Conservation (phyloP, 2,329 filamentous ascomycete genomes). For the Phaeosphaeriaceae sp. region DNA sequence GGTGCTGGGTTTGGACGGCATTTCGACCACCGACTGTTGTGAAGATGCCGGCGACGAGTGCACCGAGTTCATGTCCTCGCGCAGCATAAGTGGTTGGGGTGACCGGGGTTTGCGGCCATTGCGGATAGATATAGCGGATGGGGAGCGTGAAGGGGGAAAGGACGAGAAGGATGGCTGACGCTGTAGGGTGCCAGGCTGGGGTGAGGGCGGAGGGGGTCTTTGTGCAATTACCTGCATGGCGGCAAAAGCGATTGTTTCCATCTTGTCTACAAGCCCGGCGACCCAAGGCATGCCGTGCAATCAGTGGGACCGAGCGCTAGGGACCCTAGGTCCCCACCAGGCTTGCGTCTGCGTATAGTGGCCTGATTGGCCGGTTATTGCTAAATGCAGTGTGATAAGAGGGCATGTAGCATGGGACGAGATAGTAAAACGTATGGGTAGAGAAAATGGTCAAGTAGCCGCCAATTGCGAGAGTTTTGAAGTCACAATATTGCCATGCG, state of each 20-base stretch:
- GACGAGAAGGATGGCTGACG: constrained; percentile 53
- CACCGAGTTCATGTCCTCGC: constrained; percentile 39
- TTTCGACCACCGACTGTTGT: constrained; percentile 17
- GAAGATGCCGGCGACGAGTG: constrained; percentile 38
- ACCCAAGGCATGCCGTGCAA: constrained; percentile 22
- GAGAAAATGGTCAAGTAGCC: neutral
- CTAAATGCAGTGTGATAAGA: no score
- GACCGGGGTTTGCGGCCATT: constrained; percentile 45
- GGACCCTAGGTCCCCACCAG: constrained; percentile 22
- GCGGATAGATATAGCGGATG: constrained; percentile 45
- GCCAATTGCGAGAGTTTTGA: neutral
- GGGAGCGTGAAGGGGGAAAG: constrained; percentile 49
- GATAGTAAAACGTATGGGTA: no score
- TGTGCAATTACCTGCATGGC: constrained; percentile 41
- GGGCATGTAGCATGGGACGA: no score
- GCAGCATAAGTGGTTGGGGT: constrained; percentile 44
- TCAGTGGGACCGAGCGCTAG: constrained; percentile 27
- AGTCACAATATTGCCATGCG: constrained; percentile 1
- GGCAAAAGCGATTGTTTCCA: constrained; percentile 23
- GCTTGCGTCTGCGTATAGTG: constrained; percentile 3
- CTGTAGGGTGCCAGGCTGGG: constrained; percentile 34
- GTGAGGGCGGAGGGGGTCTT: constrained; percentile 22
- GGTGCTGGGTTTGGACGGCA: constrained; percentile 5
- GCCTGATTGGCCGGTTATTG: no score
- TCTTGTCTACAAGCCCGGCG: constrained; percentile 18